Evolutionary conservation across 352 stramenopile genomes (phyloP), one percentile per base, ranked within the genome.

Genomic region (Phytophthora pini): DNA sequence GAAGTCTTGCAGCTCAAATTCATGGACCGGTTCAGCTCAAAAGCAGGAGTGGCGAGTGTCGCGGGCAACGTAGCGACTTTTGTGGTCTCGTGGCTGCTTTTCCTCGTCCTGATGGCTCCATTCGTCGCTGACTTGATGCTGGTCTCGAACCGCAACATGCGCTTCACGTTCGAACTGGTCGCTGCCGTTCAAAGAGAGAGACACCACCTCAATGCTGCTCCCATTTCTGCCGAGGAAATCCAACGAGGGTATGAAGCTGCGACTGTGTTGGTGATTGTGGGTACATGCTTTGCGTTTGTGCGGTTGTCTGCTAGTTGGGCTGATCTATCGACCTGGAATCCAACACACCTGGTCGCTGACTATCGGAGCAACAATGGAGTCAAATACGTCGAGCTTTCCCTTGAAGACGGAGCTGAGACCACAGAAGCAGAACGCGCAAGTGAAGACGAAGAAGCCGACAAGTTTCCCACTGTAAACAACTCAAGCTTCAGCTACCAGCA

Each of bases 131-230:
- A 84, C 47, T 57, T 69, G 48, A 40, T 81, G 57, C 56, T 82
- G 10, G 39, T 87, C 20, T 61, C 61, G 2, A 65, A 66, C 9
- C 72, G 71, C 3, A 51, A 77, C 32, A 70, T 74, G 50, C 74
- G 77, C 29, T 76, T 83, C 56, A 83, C 72, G 52, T 67, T 77
- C n/a, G 74, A 82, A n/a, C 74, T 72, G 5, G 31, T 69, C 39
- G 31, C 40, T 46, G 49, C 49, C 11, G 13, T 65, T 22, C 38
- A 59, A 20, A 40, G 48, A 72, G 54, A 73, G 74, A 20, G 56
- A 38, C n/a, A 71, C 51, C 78, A 80, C 32, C 43, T 71, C 11
- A 77, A 73, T 27, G 75, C 68, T 34, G 69, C 57, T n/a, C 63
- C 65, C 5, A 73, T 70, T 24, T 68, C 57, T 32, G 34, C 38